A percentile compares a stretch with the other conserved stretches of the same genome.
Evolutionary conservation across 2,329 filamentous ascomycete genomes (phyloP).

Genomic region (Colletotrichum lentis): DNA sequence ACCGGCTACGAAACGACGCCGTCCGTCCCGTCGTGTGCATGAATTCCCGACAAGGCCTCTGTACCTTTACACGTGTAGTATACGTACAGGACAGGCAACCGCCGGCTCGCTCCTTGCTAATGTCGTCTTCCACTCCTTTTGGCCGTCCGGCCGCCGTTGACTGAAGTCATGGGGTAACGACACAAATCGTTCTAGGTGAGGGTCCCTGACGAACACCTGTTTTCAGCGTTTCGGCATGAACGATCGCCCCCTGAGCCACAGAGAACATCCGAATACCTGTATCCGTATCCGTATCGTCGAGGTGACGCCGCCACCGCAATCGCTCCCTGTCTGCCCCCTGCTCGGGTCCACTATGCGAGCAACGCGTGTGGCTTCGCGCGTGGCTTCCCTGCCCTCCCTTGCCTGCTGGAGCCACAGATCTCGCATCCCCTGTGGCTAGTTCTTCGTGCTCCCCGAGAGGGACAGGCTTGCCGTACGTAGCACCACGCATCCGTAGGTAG

Average conservation of each 20-base stretch:
- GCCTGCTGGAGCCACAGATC: constrained; percentile 24
- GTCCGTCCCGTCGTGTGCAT: constrained; percentile 28
- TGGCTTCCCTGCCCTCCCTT: constrained; percentile 12
- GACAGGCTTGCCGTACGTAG: constrained; percentile 11
- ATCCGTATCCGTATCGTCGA: background rate
- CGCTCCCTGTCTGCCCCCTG: constrained; percentile 12
- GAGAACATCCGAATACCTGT: constrained; percentile 21
- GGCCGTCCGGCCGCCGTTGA: constrained; percentile 7
- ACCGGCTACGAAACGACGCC: constrained; percentile 35
- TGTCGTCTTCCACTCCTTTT: constrained; percentile 6
- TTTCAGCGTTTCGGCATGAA: constrained; percentile 31
- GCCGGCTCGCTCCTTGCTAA: constrained; percentile 15
- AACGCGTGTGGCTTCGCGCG: constrained; percentile 24
- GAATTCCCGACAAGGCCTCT: constrained; percentile 15
- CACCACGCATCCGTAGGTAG: background rate
- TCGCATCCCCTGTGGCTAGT: constrained; percentile 27
- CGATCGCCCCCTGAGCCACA: constrained; percentile 38
- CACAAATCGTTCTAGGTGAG: constrained; percentile 6
- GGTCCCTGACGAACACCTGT: constrained; percentile 10
- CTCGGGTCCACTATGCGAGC: constrained; percentile 10
- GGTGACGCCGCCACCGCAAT: constrained; percentile 29
- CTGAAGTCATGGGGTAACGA: constrained; percentile 25
- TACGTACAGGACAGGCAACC: background rate
- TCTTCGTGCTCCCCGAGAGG: constrained; percentile 27
- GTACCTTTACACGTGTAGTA: too few relatives aligned